Base-by-base conservation (phyloP, 140 eudicot genomes). In the Bidens hawaiensis region DNA sequence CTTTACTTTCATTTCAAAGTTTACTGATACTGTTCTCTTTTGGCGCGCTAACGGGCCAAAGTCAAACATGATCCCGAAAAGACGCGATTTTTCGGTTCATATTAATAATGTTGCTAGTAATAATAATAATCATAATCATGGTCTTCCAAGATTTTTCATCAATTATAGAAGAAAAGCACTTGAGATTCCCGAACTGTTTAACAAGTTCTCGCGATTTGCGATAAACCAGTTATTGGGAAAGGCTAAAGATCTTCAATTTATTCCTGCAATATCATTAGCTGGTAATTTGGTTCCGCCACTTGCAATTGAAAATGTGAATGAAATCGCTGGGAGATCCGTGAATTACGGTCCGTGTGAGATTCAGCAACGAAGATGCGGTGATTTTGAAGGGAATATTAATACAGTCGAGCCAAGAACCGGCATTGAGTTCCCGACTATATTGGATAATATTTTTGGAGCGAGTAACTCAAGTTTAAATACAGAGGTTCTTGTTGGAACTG, bases 401-500 rank as follows among this genome's bases (percentile, higher is more conserved):
- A 74, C 79, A 23, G 73, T 82, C 18, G 98, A 91, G 77, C 87
- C 93, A 31, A 81, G 74, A 76, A 91, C 98, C 67, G 98, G 98
- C 17, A 81, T 91, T 45, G 85, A 84, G 86, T 91, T 91, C 63
- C 98, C 98, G 26, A 69, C 85, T 10, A 49, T 85, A 36, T 64
- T 85, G 75, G 82, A 79, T 26, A 79, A 76, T 63, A 62, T 56
- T 21, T 74, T 76, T 63, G 84, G 68, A 51, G 93, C 69, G 47
- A 71, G 74, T 55, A 76, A 63, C 45, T 68, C 83, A 63, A 76
- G 67, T 75, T 72, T 76, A 46, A 68, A 79, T 60, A 76, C 93
- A 43, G 98, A 93, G 99, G 87, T 93, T 54, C 99, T 93, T 68
- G 99, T 93, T 76, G 99, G 89, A 69, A 93, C 99, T 74, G 96